Conservation (phyloP, 78 protist species). For the Tieghemostelium lacteum region DNA sequence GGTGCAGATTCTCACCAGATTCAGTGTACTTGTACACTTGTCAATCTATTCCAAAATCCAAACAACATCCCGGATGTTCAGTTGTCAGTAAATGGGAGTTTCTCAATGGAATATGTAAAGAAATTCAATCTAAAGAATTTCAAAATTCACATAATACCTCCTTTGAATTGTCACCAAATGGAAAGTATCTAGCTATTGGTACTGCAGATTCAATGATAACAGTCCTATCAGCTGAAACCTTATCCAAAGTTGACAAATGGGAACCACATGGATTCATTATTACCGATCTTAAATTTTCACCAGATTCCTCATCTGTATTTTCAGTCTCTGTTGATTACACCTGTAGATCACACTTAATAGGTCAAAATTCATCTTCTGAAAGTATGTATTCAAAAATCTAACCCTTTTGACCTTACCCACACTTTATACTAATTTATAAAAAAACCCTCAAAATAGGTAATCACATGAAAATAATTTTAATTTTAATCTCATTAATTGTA, state of each 20-base stretch:
- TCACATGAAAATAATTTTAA: no score
- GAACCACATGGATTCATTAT: constrained; percentile 64
- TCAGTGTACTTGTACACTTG: neutral
- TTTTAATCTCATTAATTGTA: neutral
- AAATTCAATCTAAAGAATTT: neutral
- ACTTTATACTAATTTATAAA: neutral
- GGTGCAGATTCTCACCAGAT: constrained; percentile 34
- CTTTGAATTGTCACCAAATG: neutral
- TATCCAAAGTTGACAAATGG: constrained; percentile 38
- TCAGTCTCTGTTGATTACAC: constrained; percentile 56
- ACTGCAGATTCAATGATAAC: constrained; percentile 39
- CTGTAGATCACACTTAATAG: constrained; percentile 43
- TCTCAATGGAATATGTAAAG: neutral
- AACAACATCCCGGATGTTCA: neutral
- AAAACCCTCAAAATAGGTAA: no score
- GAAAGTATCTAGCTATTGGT: constrained; percentile 5
- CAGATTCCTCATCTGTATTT: constrained; percentile 17
- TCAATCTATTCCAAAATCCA: constrained; percentile 13
- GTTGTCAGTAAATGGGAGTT: constrained; percentile 13
- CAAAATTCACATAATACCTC: constrained; percentile 29
- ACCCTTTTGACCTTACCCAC: neutral
- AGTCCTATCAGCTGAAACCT: neutral
- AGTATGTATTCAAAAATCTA: neutral
- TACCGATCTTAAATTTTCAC: constrained; percentile 46
- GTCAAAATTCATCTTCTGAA: neutral